A percentile compares a stretch with the other conserved stretches of the same genome.
Evolutionary conservation across 202 grass and related monocot genomes (phyloP).

Genomic region (Dendrocalamus latiflorus): DNA sequence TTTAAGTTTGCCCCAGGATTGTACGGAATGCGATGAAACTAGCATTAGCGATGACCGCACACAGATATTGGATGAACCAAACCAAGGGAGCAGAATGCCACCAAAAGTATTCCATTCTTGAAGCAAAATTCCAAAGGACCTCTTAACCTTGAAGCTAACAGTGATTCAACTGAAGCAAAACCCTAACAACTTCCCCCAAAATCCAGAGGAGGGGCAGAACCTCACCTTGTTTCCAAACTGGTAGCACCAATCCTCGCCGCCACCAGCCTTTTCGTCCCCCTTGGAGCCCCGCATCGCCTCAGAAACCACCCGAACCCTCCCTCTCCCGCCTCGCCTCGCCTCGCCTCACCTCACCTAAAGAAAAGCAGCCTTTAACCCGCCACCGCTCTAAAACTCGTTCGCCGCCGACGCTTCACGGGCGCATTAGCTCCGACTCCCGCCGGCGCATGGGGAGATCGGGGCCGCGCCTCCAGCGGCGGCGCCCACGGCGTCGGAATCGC

Average conservation of each 20-base stretch:
- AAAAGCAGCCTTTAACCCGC: constrained; percentile 7
- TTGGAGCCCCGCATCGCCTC: constrained; percentile 36
- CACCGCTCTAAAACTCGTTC: not conserved
- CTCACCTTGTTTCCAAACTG: constrained; percentile 38
- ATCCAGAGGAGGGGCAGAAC: not conserved
- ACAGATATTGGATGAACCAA: not conserved
- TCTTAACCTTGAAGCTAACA: not conserved
- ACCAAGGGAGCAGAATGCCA: not conserved
- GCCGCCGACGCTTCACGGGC: constrained; percentile 33
- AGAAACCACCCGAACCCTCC: not conserved
- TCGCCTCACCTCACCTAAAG: not conserved
- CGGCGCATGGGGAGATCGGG: not conserved
- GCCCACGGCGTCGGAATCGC: too few relatives aligned
- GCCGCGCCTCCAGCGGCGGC: not conserved
- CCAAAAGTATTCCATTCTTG: not conserved
- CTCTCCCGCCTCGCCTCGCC: not conserved
- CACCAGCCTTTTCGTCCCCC: constrained; percentile 13
- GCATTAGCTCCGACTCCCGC: constrained; percentile 14
- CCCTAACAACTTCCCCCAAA: not conserved
- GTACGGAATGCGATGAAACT: not conserved
- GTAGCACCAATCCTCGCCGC: constrained; percentile 42
- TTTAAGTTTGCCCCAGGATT: not conserved
- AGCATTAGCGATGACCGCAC: not conserved
- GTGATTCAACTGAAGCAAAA: not conserved
- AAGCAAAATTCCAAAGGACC: not conserved